These are phyloP conservation scores for Mortierella sp. DNA, from an alignment of 371 early-diverging fungal genomes.

Conservation along the genomic window DNA sequence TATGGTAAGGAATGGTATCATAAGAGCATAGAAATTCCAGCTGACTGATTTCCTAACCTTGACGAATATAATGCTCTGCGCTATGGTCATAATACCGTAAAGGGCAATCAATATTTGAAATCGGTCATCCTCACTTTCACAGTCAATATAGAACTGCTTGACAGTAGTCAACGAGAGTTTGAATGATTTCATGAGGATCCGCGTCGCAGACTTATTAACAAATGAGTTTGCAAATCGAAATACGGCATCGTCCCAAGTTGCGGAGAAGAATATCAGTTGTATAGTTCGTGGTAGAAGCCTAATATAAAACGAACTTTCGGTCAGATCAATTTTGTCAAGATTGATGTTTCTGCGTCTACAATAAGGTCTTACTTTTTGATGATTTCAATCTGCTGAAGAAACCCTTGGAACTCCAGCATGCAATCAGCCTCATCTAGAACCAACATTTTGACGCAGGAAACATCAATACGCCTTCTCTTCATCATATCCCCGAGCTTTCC, in stretches of 20 bases:
- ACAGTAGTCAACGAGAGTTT: slow-evolving; percentile 95
- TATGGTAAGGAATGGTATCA: not conserved
- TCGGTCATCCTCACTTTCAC: slow-evolving; percentile 82
- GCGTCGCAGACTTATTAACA: slow-evolving; percentile 75
- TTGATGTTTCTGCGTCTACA: not conserved
- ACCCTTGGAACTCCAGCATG: slow-evolving; percentile 87
- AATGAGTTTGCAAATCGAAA: slow-evolving; percentile 80
- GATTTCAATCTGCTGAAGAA: slow-evolving; percentile 76
- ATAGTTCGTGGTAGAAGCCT: slow-evolving; percentile 69
- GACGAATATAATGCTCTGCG: slow-evolving; percentile 98
- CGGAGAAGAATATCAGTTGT: slow-evolving; percentile 95
- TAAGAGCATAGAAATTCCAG: not conserved
- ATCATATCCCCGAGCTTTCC: slow-evolving; percentile 80
- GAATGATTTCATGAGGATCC: slow-evolving; percentile 83
- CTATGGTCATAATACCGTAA: slow-evolving; percentile 92
- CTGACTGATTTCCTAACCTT: slow-evolving; percentile 52
- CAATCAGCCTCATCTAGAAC: slow-evolving; percentile 94
- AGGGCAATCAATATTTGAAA: slow-evolving; percentile 83
- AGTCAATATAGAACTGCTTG: slow-evolving; percentile 97
- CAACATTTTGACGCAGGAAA: slow-evolving; percentile 66
- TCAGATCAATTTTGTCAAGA: not conserved
- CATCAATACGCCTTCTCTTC: slow-evolving; percentile 52
- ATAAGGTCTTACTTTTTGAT: slow-evolving; percentile 56
- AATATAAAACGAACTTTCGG: not conserved
- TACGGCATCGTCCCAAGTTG: slow-evolving; percentile 92